Percentiles rank a stretch among this genome's conserved stretches.
phyloP scores from a whole-genome alignment of 2,329 filamentous ascomycete genomes.

The Trichoderma arundinaceum region DNA sequence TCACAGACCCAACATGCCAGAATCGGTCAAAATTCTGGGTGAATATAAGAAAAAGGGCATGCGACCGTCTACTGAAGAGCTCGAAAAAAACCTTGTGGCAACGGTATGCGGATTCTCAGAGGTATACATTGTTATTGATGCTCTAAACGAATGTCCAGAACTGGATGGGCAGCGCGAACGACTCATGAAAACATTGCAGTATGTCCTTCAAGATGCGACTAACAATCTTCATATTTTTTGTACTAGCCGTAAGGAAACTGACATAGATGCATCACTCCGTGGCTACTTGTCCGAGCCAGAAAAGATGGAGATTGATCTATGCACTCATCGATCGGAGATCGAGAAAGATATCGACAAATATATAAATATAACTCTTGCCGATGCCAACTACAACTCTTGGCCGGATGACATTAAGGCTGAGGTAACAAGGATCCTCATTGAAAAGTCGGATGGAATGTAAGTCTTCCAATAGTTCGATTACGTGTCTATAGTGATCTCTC shows the following conservation, averaged over 20 bases:
- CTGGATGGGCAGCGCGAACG: not conserved
- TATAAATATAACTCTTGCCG: slow-evolving; percentile 10
- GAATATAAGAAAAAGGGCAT: slow-evolving; percentile 13
- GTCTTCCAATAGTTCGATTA: not conserved
- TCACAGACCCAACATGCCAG: slow-evolving; percentile 8
- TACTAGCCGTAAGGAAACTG: slow-evolving; percentile 22
- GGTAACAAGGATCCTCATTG: not conserved
- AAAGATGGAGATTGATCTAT: slow-evolving; percentile 14
- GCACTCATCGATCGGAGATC: not conserved
- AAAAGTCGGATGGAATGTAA: slow-evolving; percentile 28
- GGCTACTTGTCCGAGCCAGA: not conserved
- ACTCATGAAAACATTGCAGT: not conserved
- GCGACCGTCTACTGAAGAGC: slow-evolving; percentile 4
- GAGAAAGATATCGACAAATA: slow-evolving; percentile 8
- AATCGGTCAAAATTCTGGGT: slow-evolving; percentile 5
- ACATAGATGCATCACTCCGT: slow-evolving; percentile 6
- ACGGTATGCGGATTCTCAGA: slow-evolving; percentile 9
- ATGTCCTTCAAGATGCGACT: not conserved
- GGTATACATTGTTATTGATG: slow-evolving; percentile 23
- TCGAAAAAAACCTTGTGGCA: not conserved
- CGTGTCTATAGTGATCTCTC: no score
- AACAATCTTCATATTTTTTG: slow-evolving; percentile 28
- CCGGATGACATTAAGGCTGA: not conserved
- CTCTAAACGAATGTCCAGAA: slow-evolving; percentile 26
- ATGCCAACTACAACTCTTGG: slow-evolving; percentile 7